Base-by-base conservation (phyloP, 75 land plant genomes). In the Isoetes taiwanensis region DNA sequence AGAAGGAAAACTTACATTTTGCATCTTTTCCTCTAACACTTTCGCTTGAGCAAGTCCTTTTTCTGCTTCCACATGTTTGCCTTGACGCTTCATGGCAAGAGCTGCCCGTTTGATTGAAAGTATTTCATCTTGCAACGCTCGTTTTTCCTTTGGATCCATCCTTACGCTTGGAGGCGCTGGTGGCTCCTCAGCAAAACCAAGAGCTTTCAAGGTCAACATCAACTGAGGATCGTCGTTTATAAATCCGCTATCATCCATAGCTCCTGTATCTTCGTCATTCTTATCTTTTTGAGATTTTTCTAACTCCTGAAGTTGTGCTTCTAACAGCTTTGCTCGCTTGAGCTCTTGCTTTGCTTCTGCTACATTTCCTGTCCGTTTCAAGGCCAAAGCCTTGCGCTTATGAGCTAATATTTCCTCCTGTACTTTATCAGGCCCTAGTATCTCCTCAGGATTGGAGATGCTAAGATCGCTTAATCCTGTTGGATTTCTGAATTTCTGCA, bases 271-370 rank as follows among this genome's bases (percentile, higher is more conserved):
- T 34, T 83, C 95, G 25, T 43, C 50, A 1, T 71, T 82, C 32
- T 56, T 80, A 3, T 50, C 79, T 56, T 67, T 82, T 54, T 6
- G 12, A 46, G 81, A 53, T 17, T 79, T 37, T 35, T 76, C 80
- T 57, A 78, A 69, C 59, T 87, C 95, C 55, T 87, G 95, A 14
- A 84, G 62, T 58, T 80, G 75, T 38, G 67, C 80, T 56, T 91
- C 98, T 35, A 91, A 52, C 33, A 86, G 30, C 71, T 91, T 91
- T 24, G 98, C 98, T 60, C 65, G 65, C 78, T 84, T 93, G 38
- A 93, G 55, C 63, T 93, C 98, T 34, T 93, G 89, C 60, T 87
- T 87, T 5, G 98, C 98, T 66, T 93, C 98, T 21, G 72, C 71
- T 41, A 88, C 69, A 17, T 74, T 88, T 5, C 98, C 98, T 69